A percentile compares a stretch with the other conserved stretches of the same genome.
phyloP scores from a whole-genome alignment of 768 basidiomycete genomes.

The Galerina marginata region DNA sequence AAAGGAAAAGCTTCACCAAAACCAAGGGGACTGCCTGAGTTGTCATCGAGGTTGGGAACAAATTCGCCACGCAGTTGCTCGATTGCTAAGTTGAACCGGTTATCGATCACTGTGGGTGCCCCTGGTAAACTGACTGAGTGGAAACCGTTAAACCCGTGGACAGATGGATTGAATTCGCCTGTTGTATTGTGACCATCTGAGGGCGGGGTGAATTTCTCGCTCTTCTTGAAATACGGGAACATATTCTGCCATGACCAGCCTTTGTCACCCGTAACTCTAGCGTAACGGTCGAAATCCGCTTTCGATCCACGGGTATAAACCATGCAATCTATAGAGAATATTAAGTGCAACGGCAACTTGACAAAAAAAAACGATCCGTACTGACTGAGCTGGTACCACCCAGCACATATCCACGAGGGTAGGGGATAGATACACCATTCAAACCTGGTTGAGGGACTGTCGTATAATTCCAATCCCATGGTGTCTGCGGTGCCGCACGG shows the following conservation, averaged over 20 bases:
- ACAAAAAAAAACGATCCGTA: neutral
- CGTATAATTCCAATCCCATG: conserved; percentile 38
- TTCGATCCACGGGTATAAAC: conserved; percentile 38
- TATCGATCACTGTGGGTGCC: conserved; percentile 31
- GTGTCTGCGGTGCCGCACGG: conserved; percentile 21
- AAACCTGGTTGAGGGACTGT: conserved; percentile 28
- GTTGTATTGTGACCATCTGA: conserved; percentile 37
- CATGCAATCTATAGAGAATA: conserved; percentile 25
- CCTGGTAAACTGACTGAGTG: conserved; percentile 36
- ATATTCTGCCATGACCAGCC: conserved; percentile 51
- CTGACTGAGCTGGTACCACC: conserved; percentile 36
- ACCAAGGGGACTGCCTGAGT: conserved; percentile 36
- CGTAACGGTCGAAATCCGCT: conserved; percentile 62
- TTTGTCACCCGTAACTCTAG: conserved; percentile 47
- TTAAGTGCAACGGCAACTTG: conserved; percentile 2
- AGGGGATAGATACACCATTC: conserved; percentile 25
- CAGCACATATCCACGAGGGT: conserved; percentile 33
- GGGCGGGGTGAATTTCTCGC: conserved; percentile 29
- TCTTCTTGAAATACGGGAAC: conserved; percentile 34
- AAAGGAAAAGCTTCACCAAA: conserved; percentile 26
- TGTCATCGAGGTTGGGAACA: conserved; percentile 30
- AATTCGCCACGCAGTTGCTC: conserved; percentile 43
- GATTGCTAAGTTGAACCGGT: conserved; percentile 33
- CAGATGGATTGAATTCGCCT: conserved; percentile 37
- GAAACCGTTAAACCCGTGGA: conserved; percentile 38